Evolutionary conservation across 192 early-diverging fungal genomes (phyloP), one percentile per base, ranked within the genome.

Genomic region (Podila clonocystis): DNA sequence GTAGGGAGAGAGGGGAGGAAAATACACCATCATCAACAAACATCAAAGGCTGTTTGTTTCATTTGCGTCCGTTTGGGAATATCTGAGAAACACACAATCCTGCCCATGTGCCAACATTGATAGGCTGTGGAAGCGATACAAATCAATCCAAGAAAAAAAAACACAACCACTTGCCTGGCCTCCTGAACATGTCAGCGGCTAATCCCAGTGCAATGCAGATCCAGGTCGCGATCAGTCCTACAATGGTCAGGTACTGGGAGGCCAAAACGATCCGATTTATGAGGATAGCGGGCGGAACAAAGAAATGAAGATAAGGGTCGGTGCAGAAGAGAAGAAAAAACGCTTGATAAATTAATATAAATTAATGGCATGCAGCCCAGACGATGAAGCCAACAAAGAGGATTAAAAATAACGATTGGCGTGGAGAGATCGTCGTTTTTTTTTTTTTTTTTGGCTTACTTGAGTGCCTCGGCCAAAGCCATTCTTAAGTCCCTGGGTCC

Each of bases 401-500:
- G 8, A 20, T 61, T 62, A 20, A n/a, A 31, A 65, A 65, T 31
- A 52, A 28, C 64, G 49, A 65, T 50, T 24, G 45, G 49, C 28
- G 28, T 9, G 11, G 22, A 65, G 61, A 50, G 28, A 29, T 48
- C 64, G 9, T 19, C 52, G 52, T 30, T 26, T 19, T 24, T 29
- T 24, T n/a, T 69, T 59, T 61, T 28, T 45, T 60, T 58, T 68
- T 33, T 41, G 67, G 24, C 26, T 58, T 71, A 77, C 75, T 59
- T 77, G 64, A 6, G 68, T 62, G 12, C 75, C 75, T 62, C 63
- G 22, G 15, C 75, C 75, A 31, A 77, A 77, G 0, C 75, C 68
- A 24, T 55, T 29, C 1, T 50, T 67, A 15, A 36, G 5, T 24
- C 63, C 63, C 34, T 58, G 13, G 9, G 58, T 33, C 28, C 31